Evolutionary conservation across 306 rosid species (phyloP), one percentile per base, ranked within the genome.

Genomic region (Vicia faba): DNA sequence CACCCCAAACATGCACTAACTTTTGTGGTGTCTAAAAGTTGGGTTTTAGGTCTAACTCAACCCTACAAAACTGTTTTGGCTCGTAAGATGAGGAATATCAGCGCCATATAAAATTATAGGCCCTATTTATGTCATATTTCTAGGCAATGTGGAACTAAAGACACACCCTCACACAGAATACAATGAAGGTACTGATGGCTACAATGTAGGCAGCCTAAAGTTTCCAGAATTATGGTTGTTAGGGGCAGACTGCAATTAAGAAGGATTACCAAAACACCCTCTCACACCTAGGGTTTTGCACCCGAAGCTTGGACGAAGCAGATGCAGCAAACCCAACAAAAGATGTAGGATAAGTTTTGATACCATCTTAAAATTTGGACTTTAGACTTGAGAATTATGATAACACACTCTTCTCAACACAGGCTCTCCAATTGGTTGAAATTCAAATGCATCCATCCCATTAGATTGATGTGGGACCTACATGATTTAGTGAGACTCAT

Each of bases 1-100:
- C 29, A 28, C 35, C 29, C 61, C 39, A 44, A 54, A 53, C 28
- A 67, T 12, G 26, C 53, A 45, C 66, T 19, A 49, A 13, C 40
- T 55, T 46, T 26, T 7, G 5, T 36, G 49, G 45, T 68, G 11
- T 50, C 28, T 18, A 18, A 50, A 50, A 50, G 10, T 48, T 18
- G 56, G 26, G 56, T 4, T 50, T 50, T 18, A 9, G 28, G 56
- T 8, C 29, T 19, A 50, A 50, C 29, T 50, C n/a, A 18, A 50
- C 28, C 13, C 29, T 12, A 19, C 57, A 50, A 50, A 50, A 9
- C n/a, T 12, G 13, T 8, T 18, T 19, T 19, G 25, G 55, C 14
- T 48, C 19, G 57, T 19, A 18, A 50, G 57, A 48, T 48, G 26
- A 50, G 6, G 57, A 50, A 50, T 19, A 13, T 11, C 29, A 5